phyloP scores from a whole-genome alignment of 2,329 filamentous ascomycete genomes.

The Ophiocordyceps polyrhachis-furcata region DNA sequence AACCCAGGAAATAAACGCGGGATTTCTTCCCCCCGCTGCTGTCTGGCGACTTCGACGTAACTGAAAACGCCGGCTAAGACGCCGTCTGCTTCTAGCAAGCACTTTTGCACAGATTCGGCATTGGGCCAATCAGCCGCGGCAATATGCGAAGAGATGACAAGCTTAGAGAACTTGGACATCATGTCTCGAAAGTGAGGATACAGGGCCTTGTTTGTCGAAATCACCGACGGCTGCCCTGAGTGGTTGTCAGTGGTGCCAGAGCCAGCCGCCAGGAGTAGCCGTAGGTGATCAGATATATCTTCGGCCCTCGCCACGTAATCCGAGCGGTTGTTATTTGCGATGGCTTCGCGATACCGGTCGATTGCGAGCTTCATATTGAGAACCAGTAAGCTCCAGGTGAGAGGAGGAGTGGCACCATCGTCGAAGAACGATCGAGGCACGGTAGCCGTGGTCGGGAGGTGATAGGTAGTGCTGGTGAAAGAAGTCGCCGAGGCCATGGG shows the following conservation, averaged over 20 bases:
- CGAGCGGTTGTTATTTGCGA: conserved; percentile 62
- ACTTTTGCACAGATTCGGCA: conserved; percentile 85
- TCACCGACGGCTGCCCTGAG: conserved; percentile 97
- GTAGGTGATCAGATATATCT: conserved; percentile 91
- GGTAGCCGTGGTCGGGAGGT: conserved; percentile 35
- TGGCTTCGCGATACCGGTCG: conserved; percentile 77
- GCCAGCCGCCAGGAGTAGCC: conserved; percentile 80
- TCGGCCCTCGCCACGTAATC: conserved; percentile 92
- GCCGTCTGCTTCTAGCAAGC: conserved; percentile 90
- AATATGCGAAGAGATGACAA: conserved; percentile 94
- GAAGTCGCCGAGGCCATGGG: conserved; percentile 41
- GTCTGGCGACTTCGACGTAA: conserved; percentile 86
- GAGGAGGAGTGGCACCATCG: conserved; percentile 57
- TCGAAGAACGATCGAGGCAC: conserved; percentile 80
- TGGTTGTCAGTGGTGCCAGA: conserved; percentile 98
- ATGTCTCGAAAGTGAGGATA: conserved; percentile 97
- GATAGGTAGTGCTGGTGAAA: conserved; percentile 40
- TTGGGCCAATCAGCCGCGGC: conserved; percentile 92
- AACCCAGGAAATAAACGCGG: conserved; percentile 88
- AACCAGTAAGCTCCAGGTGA: conserved; percentile 80
- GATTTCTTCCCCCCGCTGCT: conserved; percentile 85
- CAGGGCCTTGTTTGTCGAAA: conserved; percentile 89
- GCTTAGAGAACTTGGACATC: conserved; percentile 99
- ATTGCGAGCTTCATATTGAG: conserved; percentile 86
- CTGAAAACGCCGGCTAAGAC: conserved; percentile 86